Evolutionary conservation across 768 basidiomycete genomes (phyloP).

Genomic region (Russula lepida): DNA sequence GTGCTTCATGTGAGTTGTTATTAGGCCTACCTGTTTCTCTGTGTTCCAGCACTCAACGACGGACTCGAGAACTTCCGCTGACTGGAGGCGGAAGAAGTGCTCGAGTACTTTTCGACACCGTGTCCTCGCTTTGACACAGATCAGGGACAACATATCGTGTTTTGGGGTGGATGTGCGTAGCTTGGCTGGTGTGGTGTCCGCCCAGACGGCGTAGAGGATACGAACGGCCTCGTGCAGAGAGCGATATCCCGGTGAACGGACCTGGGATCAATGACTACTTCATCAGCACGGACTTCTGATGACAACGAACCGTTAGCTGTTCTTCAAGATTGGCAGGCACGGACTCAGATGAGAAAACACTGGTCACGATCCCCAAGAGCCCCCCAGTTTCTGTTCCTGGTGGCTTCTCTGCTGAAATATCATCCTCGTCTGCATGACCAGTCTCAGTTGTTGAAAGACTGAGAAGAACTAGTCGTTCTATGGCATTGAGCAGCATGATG

Average conservation of each 20-base stretch:
- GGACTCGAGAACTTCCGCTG: conserved; percentile 76
- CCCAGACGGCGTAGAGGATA: conserved; percentile 73
- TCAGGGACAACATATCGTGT: conserved; percentile 59
- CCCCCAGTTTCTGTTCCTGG: conserved; percentile 47
- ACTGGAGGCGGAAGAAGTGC: conserved; percentile 73
- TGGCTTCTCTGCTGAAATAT: conserved; percentile 41
- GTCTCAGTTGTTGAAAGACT: conserved; percentile 51
- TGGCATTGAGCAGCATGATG: conserved; percentile 70
- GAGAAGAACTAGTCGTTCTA: conserved; percentile 75
- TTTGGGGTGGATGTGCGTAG: conserved; percentile 41
- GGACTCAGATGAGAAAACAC: conserved; percentile 78
- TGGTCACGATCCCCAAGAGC: conserved; percentile 83
- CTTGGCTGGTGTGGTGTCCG: conserved; percentile 43
- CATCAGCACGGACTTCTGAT: neutral
- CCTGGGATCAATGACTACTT: conserved; percentile 31
- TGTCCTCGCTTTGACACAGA: conserved; percentile 55
- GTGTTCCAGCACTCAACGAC: conserved; percentile 77
- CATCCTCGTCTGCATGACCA: conserved; percentile 49
- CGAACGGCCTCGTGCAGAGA: conserved; percentile 75
- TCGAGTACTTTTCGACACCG: conserved; percentile 78
- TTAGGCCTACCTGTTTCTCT: conserved; percentile 38
- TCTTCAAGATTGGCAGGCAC: conserved; percentile 41
- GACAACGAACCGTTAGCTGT: conserved; percentile 44
- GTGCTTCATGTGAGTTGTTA: neutral
- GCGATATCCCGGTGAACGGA: conserved; percentile 65